phyloP scores from a whole-genome alignment of 1,284 basidiomycete species.

The Apiotrichum gamsii region DNA sequence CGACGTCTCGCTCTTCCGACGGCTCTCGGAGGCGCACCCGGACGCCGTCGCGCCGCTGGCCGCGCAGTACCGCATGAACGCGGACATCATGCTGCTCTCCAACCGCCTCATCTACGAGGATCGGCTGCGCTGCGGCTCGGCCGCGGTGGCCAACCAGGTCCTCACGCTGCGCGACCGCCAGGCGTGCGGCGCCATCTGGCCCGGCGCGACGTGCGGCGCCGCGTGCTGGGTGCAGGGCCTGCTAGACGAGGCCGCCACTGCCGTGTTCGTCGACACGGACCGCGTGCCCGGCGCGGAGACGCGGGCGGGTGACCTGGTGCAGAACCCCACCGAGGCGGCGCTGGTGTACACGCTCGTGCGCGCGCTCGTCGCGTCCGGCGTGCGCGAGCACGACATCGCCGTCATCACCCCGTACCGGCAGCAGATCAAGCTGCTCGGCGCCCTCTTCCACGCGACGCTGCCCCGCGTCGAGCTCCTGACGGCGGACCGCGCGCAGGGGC shows the following conservation, averaged over 20 bases:
- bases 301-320: slow-evolving; percentile 76
- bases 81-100: slow-evolving; percentile 88
- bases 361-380: slow-evolving; percentile 60
- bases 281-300: slow-evolving; percentile 67
- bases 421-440: slow-evolving; percentile 79
- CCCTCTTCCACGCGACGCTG: slow-evolving; percentile 48
- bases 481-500: slow-evolving; percentile 89
- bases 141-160: slow-evolving; percentile 58
- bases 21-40: slow-evolving; percentile 78
- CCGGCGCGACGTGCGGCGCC: slow-evolving; percentile 39
- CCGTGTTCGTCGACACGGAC: slow-evolving; percentile 91
- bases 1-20: slow-evolving; percentile 82
- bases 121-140: slow-evolving; percentile 70
- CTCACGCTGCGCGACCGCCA: slow-evolving; percentile 55
- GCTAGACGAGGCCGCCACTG: slow-evolving; percentile 65
- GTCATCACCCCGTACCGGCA: slow-evolving; percentile 89
- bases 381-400: slow-evolving; percentile 67
- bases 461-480: slow-evolving; percentile 77
- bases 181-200: slow-evolving; percentile 41
- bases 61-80: slow-evolving; percentile 94
- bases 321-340: slow-evolving; percentile 74
- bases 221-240: slow-evolving; percentile 68
- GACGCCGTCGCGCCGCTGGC: slow-evolving; percentile 73
- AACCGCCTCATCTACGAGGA: slow-evolving; percentile 83
- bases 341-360: slow-evolving; percentile 57